A percentile compares a stretch with the other conserved stretches of the same genome.
Conservation (phyloP, 2,329 filamentous ascomycete species). For the Exophiala phaeomuriformis region DNA sequence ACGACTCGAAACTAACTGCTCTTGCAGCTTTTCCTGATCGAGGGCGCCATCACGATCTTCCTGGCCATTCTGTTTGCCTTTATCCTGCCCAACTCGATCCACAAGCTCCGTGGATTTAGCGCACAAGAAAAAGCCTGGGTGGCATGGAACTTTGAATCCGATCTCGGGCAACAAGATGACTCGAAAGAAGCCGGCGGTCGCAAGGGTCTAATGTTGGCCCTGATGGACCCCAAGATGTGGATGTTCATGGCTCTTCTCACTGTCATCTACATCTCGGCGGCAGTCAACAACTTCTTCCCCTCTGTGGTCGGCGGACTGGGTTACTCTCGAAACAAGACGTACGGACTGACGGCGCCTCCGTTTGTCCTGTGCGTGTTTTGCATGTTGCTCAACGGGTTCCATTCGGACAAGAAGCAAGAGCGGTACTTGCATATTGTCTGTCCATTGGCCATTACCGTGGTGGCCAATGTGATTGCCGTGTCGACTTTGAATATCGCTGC, state of each 20-base stretch:
- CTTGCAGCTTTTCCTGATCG: slow-evolving; percentile 58
- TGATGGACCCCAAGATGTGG: slow-evolving; percentile 35
- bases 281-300: slow-evolving; percentile 62
- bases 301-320: slow-evolving; percentile 62
- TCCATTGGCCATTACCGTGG: slow-evolving; percentile 55
- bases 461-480: slow-evolving; percentile 61
- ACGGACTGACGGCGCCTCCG: slow-evolving; percentile 17
- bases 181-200: slow-evolving; percentile 28
- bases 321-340: slow-evolving; percentile 47
- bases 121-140: slow-evolving; percentile 51
- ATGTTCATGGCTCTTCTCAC: slow-evolving; percentile 31
- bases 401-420: slow-evolving; percentile 64
- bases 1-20: too few relatives aligned
- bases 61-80: slow-evolving; percentile 53
- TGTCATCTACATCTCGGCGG: slow-evolving; percentile 41
- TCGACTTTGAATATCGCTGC: slow-evolving; percentile 53
- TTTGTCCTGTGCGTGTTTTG: slow-evolving; percentile 38
- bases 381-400: slow-evolving; percentile 59
- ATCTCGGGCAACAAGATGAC: slow-evolving; percentile 22
- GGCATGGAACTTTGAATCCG: slow-evolving; percentile 31
- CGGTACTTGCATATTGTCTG: slow-evolving; percentile 60
- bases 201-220: slow-evolving; percentile 31
- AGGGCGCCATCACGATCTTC: slow-evolving; percentile 57
- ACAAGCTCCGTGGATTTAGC: slow-evolving; percentile 53
- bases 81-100: slow-evolving; percentile 61